Percentiles rank a stretch among this genome's conserved stretches.
Conservation (phyloP, 2,329 filamentous ascomycete species). For the Tolypocladium guangdongense region DNA sequence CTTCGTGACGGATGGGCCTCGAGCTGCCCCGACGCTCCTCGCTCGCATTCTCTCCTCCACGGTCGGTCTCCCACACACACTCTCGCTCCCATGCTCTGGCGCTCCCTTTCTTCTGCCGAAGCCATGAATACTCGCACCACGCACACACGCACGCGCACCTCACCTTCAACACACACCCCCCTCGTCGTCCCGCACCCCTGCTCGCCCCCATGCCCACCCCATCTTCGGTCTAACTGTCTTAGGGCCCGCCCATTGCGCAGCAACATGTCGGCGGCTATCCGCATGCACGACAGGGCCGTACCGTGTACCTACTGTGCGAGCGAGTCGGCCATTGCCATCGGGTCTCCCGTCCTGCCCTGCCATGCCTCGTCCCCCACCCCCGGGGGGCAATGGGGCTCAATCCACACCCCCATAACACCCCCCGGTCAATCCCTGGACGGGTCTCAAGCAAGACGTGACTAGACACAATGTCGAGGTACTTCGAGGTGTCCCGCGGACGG, state of each 20-base stretch:
- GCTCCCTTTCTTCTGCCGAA: neutral
- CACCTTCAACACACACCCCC: neutral
- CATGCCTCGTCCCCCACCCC: neutral
- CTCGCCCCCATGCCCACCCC: constrained; percentile 2
- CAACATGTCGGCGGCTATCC: constrained; percentile 17
- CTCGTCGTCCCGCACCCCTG: neutral
- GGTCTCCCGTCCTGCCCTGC: constrained; percentile 1
- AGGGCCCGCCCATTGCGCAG: constrained; percentile 2
- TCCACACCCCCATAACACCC: neutral
- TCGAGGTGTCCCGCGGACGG: neutral
- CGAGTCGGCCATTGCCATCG: neutral
- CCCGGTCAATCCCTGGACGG: neutral
- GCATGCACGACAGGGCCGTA: constrained; percentile 17
- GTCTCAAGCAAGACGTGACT: neutral
- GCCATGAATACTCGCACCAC: neutral
- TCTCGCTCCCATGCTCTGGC: neutral
- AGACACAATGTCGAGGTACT: constrained; percentile 5
- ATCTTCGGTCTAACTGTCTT: constrained; percentile 2
- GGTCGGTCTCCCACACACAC: neutral
- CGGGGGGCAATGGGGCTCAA: neutral
- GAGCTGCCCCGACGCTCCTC: neutral
- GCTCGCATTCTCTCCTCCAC: neutral
- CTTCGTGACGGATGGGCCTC: neutral
- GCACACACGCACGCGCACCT: neutral
- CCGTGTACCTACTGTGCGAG: neutral